A percentile compares a stretch with the other conserved stretches of the same genome.
phyloP scores from a whole-genome alignment of 208 protist species.

The Leishmania major region DNA sequence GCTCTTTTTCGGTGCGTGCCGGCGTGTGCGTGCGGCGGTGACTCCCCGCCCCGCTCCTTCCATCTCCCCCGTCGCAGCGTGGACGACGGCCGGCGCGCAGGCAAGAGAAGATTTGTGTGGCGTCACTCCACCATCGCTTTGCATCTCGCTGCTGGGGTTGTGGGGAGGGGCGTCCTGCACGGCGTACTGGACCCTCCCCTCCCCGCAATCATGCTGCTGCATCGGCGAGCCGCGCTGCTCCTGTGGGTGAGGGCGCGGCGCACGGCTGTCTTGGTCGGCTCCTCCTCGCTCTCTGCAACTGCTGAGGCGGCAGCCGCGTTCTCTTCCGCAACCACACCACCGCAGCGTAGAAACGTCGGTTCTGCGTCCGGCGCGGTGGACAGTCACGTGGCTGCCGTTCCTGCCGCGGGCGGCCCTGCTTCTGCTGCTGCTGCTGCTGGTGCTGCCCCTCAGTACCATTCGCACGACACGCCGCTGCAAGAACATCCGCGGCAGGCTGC shows the following conservation, averaged over 20 bases:
- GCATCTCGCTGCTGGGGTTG: not conserved
- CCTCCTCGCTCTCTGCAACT: not conserved
- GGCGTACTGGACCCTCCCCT: not conserved
- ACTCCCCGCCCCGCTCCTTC: not conserved
- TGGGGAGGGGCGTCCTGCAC: not conserved
- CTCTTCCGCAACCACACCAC: not conserved
- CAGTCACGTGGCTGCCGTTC: not conserved
- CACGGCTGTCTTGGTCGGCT: not conserved
- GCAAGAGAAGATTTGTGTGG: not conserved
- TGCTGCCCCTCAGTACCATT: not conserved
- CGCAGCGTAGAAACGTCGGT: not conserved
- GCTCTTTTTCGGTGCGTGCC: not conserved
- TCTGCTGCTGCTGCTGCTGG: not conserved
- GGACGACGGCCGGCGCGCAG: not conserved
- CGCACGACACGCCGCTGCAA: not conserved
- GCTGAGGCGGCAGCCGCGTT: not conserved
- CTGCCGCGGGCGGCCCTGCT: not conserved
- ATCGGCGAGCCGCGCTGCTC: conserved; percentile 1
- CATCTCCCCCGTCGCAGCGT: not conserved
- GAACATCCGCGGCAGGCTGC: not conserved
- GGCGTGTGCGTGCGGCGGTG: not conserved
- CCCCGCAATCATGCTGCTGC: not conserved
- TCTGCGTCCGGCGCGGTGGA: not conserved
- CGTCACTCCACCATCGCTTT: not conserved
- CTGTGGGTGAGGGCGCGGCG: not conserved